Conservation (phyloP, 192 early-diverging fungal genomes). For the Rhizoclosmatium globosum region DNA sequence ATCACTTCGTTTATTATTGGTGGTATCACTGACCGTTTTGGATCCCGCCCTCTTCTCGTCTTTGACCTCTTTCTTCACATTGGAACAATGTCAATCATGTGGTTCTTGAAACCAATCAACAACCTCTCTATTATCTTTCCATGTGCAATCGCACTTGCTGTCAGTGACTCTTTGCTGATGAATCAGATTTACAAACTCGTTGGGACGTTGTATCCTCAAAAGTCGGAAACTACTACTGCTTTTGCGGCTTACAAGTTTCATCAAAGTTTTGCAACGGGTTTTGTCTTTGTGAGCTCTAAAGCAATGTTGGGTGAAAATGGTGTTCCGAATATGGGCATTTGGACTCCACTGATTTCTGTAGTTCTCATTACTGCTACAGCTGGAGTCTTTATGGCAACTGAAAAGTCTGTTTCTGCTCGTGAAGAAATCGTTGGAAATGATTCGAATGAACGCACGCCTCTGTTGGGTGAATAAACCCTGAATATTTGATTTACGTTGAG, state of each 20-base stretch:
- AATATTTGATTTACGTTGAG: neutral
- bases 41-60: constrained; percentile 20
- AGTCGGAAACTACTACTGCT: constrained; percentile 21
- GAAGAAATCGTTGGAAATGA: neutral
- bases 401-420: neutral
- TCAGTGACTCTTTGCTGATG: constrained; percentile 32
- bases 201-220: constrained; percentile 27
- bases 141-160: constrained; percentile 28
- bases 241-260: constrained; percentile 43
- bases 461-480: constrained; percentile 1
- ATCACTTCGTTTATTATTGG: constrained; percentile 37
- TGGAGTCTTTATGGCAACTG: constrained; percentile 29
- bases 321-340: constrained; percentile 24
- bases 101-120: constrained; percentile 19
- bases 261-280: constrained; percentile 29
- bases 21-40: constrained; percentile 31
- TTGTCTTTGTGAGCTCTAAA: constrained; percentile 30
- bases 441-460: constrained; percentile 21
- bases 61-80: constrained; percentile 28
- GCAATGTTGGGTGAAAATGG: constrained; percentile 10
- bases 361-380: constrained; percentile 3
- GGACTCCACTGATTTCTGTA: neutral
- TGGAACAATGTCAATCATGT: constrained; percentile 15
- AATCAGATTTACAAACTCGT: constrained; percentile 42
- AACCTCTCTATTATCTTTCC: constrained; percentile 20